Conservation (phyloP, 1,284 basidiomycete genomes). For the Puccinia triticina region DNA sequence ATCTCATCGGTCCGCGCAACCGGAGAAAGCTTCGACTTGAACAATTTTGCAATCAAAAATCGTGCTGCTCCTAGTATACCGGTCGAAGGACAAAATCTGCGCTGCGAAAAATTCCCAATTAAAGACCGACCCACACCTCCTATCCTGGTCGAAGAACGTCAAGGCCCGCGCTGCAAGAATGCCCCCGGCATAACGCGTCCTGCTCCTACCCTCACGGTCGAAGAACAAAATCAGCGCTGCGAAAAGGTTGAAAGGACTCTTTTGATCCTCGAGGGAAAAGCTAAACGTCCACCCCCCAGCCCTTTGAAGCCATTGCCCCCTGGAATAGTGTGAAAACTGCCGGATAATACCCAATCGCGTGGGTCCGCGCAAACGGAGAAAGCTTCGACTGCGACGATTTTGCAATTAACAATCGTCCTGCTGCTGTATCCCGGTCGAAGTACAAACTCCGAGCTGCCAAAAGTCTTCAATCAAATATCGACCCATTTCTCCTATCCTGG, state of each 20-base stretch:
- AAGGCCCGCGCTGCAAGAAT: too few species aligned
- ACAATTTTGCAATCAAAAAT: background rate
- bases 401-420: background rate
- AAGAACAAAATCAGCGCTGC: background rate
- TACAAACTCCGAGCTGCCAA: background rate
- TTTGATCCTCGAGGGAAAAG: conserved; percentile 15
- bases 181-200: background rate
- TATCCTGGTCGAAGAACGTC: too few species aligned
- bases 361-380: background rate
- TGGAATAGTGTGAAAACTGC: conserved; percentile 4
- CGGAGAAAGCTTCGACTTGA: background rate
- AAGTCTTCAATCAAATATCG: too few species aligned
- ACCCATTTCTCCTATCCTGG: too few species aligned
- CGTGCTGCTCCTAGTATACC: background rate
- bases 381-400: background rate
- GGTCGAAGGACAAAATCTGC: too few species aligned
- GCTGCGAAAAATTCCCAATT: background rate
- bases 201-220: background rate
- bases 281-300: background rate
- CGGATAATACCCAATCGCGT: background rate
- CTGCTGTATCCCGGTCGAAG: background rate
- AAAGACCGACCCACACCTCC: too few species aligned
- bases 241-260: background rate
- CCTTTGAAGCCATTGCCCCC: conserved; percentile 5
- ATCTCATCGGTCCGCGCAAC: background rate